phyloP scores from a whole-genome alignment of 2,329 filamentous ascomycete genomes.

The Cryphonectria parasitica region DNA sequence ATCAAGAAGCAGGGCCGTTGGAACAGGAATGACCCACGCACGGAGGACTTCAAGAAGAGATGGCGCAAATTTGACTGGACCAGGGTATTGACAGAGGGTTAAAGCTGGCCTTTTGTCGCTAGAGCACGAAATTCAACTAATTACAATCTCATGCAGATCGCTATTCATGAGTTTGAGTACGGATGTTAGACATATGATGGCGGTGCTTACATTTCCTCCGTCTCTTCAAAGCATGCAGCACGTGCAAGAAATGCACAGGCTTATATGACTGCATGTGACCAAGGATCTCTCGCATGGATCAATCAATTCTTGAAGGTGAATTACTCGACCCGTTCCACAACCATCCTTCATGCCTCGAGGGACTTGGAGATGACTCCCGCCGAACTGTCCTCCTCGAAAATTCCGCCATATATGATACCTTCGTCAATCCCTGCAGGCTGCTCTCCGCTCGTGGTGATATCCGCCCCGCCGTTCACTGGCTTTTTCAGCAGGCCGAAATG shows the following conservation, averaged over 20 bases:
- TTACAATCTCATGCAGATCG: neutral
- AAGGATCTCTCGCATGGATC: neutral
- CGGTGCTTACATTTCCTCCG: neutral
- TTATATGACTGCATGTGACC: neutral
- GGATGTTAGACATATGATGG: neutral
- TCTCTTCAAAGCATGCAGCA: neutral
- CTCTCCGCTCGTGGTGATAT: slow-evolving; percentile 52
- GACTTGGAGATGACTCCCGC: slow-evolving; percentile 44
- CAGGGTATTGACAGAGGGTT: slow-evolving; percentile 53
- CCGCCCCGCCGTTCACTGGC: slow-evolving; percentile 48
- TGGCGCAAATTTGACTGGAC: slow-evolving; percentile 96
- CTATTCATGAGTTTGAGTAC: neutral
- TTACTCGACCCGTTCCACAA: neutral
- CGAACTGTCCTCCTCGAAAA: slow-evolving; percentile 57
- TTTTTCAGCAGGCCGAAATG: slow-evolving; percentile 68
- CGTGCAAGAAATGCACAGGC: neutral
- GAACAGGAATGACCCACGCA: slow-evolving; percentile 69
- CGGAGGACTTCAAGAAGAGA: slow-evolving; percentile 77
- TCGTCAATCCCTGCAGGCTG: slow-evolving; percentile 55
- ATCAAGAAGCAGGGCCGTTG: slow-evolving; percentile 91
- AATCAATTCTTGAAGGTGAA: neutral
- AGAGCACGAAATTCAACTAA: neutral
- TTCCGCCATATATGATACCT: slow-evolving; percentile 55
- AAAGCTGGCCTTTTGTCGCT: neutral
- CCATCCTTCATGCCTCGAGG: no score